phyloP scores from a whole-genome alignment of 345 rosid genomes.

The Salix koriyanagi region DNA sequence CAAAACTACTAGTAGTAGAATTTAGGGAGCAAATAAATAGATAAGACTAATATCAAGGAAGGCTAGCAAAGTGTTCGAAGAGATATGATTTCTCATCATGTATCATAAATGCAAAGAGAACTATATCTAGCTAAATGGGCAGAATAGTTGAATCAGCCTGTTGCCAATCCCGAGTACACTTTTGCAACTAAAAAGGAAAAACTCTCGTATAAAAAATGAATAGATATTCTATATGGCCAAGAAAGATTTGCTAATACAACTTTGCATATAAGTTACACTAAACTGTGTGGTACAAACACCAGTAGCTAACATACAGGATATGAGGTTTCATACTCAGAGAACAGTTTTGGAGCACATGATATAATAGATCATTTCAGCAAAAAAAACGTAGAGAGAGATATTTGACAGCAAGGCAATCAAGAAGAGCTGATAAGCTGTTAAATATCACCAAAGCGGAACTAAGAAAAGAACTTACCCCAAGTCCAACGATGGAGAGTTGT shows the following conservation, averaged over 20 bases:
- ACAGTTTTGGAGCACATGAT: not conserved
- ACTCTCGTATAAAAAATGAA: not conserved
- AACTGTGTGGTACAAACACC: not conserved
- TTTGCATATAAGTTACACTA: not conserved
- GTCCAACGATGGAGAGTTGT: slow-evolving; percentile 20
- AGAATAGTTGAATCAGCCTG: not conserved
- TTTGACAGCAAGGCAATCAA: not conserved
- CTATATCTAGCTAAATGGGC: not conserved
- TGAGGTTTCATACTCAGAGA: not conserved
- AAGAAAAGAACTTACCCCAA: slow-evolving; percentile 17
- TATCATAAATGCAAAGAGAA: not conserved
- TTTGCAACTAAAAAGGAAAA: not conserved
- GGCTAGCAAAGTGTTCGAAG: not conserved
- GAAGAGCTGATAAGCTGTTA: not conserved
- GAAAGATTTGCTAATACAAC: not conserved
- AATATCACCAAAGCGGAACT: not conserved
- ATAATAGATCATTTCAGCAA: not conserved
- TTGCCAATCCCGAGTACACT: not conserved
- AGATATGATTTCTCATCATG: not conserved
- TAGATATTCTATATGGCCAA: not conserved
- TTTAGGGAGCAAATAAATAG: not conserved
- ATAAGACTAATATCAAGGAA: not conserved
- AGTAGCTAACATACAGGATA: not conserved
- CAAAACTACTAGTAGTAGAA: not conserved
- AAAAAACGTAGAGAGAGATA: not conserved